A percentile compares a stretch with the other conserved stretches of the same genome.
Evolutionary conservation across 257 asterid genomes (phyloP).

Genomic region (Linderniella brevidens): DNA sequence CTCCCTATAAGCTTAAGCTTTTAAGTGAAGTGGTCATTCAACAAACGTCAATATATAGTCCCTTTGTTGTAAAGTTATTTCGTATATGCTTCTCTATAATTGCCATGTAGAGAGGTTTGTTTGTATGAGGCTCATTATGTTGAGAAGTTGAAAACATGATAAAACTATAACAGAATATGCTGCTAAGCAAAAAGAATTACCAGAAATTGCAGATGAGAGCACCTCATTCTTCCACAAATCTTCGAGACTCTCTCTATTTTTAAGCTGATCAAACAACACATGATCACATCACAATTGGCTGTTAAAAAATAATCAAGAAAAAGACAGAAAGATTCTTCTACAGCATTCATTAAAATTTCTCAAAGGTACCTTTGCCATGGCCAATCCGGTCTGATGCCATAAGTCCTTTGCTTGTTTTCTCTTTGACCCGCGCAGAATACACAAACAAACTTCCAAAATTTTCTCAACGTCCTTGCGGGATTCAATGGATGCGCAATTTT

Average conservation of each 20-base stretch:
- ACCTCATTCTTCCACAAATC: constrained; percentile 41
- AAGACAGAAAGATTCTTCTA: constrained; percentile 9
- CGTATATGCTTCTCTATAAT: too few relatives aligned
- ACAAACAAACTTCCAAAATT: constrained; percentile 31
- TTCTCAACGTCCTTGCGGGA: constrained; percentile 33
- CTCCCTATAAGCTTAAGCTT: too few relatives aligned
- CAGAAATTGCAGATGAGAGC: constrained; percentile 13
- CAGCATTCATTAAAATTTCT: constrained; percentile 16
- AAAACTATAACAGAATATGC: background rate
- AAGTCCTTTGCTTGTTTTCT: constrained; percentile 35
- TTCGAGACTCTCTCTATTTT: constrained; percentile 26
- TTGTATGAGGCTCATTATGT: too few relatives aligned
- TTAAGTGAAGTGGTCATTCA: too few relatives aligned
- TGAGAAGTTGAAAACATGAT: too few relatives aligned
- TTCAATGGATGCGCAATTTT: constrained; percentile 28
- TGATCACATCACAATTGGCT: background rate
- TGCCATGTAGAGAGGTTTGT: too few relatives aligned
- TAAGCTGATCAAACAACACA: constrained; percentile 37
- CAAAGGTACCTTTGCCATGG: constrained; percentile 48
- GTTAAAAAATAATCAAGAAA: constrained; percentile 10
- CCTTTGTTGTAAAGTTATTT: too few relatives aligned
- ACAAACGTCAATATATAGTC: too few relatives aligned
- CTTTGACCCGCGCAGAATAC: constrained; percentile 38
- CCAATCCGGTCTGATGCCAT: constrained; percentile 28
- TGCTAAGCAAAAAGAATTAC: constrained; percentile 12